Conservation (phyloP, 257 asterid genomes). For the Cordia subcordata region DNA sequence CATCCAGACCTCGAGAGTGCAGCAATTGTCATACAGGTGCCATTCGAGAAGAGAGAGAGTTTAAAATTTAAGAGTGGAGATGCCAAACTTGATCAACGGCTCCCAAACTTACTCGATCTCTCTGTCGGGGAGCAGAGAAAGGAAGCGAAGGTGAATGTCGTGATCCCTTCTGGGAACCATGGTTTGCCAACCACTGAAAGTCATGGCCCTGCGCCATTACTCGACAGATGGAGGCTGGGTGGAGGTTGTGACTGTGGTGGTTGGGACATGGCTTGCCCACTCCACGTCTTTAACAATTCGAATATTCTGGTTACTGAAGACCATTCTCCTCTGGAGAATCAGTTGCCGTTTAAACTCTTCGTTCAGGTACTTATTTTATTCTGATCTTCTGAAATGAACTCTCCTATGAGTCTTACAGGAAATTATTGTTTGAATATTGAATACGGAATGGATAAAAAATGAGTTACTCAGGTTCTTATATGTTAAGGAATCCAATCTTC, state of each 20-base stretch:
- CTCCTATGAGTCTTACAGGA: no score
- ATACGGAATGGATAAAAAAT: no score
- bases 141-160: slow-evolving; percentile 59
- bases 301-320: slow-evolving; percentile 31
- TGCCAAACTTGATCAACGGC: slow-evolving; percentile 25
- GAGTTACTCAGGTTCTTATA: no score
- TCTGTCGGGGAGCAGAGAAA: slow-evolving; percentile 28
- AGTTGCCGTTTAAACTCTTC: slow-evolving; percentile 50
- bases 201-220: slow-evolving; percentile 64
- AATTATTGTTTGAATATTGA: no score
- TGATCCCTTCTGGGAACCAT: slow-evolving; percentile 81
- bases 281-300: slow-evolving; percentile 48
- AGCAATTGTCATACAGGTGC: slow-evolving; percentile 66
- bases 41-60: slow-evolving; percentile 69
- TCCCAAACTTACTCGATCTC: slow-evolving; percentile 36
- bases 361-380: slow-evolving; percentile 50
- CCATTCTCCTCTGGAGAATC: slow-evolving; percentile 31
- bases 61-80: slow-evolving; percentile 49
- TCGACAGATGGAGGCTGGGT: slow-evolving; percentile 86
- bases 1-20: slow-evolving; percentile 63
- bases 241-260: slow-evolving; percentile 99
- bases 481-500: no score
- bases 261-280: slow-evolving; percentile 97
- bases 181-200: slow-evolving; percentile 58
- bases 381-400: not conserved